Percentiles rank a stretch among this genome's conserved stretches.
Evolutionary conservation across 2,329 filamentous ascomycete genomes (phyloP).

Genomic region (Leptodontidium sp.): DNA sequence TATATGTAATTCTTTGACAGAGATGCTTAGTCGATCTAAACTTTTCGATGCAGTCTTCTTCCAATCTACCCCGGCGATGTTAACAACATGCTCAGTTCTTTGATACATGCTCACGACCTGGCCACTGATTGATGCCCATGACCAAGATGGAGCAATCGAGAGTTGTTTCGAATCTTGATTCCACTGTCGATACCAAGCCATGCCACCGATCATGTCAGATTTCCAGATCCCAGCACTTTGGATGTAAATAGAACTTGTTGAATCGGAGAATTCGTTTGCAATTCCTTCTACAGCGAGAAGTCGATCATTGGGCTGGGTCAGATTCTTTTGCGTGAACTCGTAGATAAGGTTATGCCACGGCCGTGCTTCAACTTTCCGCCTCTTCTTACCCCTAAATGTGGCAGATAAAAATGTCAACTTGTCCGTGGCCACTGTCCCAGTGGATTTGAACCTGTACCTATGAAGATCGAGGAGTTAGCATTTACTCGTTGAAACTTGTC

Average conservation of each 20-base stretch:
- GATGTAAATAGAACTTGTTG: neutral
- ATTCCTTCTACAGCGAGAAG: neutral
- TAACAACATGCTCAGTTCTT: neutral
- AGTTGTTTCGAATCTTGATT: neutral
- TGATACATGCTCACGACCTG: constrained; percentile 1
- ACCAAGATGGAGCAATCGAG: constrained; percentile 1
- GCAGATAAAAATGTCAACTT: neutral
- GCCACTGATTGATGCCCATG: neutral
- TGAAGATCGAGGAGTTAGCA: too few relatives aligned
- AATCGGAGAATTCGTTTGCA: neutral
- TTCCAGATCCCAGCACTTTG: constrained; percentile 2
- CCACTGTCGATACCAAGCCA: constrained; percentile 7
- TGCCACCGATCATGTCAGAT: constrained; percentile 4
- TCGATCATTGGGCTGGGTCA: constrained; percentile 3
- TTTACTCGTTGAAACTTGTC: too few relatives aligned
- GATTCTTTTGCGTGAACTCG: constrained; percentile 3
- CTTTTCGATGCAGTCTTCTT: neutral
- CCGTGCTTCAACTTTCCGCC: neutral
- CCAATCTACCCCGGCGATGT: neutral
- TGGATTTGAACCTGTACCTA: neutral
- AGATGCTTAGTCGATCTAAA: neutral
- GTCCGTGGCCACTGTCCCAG: neutral
- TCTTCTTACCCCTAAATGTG: neutral
- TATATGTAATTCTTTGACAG: neutral
- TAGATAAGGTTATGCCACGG: constrained; percentile 3